Percentiles rank a stretch among this genome's conserved stretches.
These are phyloP conservation scores for Debaryomyces fabryi DNA, from an alignment of 1,139 yeast species.

Conservation along the genomic window DNA sequence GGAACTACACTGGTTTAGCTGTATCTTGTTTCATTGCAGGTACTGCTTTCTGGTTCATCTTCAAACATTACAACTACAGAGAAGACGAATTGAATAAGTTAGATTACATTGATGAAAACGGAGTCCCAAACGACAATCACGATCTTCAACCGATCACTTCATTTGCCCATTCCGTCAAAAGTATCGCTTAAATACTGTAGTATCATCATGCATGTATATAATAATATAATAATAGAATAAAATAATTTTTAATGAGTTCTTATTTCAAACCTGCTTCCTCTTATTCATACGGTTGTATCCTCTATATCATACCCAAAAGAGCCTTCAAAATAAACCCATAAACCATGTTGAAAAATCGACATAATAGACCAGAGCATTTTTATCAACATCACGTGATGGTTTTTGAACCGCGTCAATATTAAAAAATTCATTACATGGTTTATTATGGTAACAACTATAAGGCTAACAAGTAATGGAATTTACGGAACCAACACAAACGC, in stretches of 20 bases:
- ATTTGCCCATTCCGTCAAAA: conserved; percentile 24
- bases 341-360: neutral
- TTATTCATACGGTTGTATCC: neutral
- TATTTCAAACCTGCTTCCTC: neutral
- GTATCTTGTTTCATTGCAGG: conserved; percentile 64
- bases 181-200: conserved; percentile 14
- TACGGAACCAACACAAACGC: conserved; percentile 62
- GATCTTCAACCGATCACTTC: conserved; percentile 26
- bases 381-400: neutral
- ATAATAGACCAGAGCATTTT: neutral
- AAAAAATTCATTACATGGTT: neutral
- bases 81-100: conserved; percentile 66
- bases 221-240: neutral
- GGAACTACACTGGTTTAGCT: conserved; percentile 69
- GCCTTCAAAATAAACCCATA: neutral
- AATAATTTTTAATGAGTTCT: neutral
- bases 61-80: conserved; percentile 55
- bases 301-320: neutral
- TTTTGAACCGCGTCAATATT: conserved; percentile 3
- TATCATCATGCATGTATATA: conserved; percentile 3
- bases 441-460: neutral
- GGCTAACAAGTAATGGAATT: conserved; percentile 22
- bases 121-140: conserved; percentile 14
- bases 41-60: conserved; percentile 60
- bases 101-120: conserved; percentile 36